These are phyloP conservation scores for Daphne laureola DNA, from an alignment of 441 rosid species.

Conservation along the genomic window DNA sequence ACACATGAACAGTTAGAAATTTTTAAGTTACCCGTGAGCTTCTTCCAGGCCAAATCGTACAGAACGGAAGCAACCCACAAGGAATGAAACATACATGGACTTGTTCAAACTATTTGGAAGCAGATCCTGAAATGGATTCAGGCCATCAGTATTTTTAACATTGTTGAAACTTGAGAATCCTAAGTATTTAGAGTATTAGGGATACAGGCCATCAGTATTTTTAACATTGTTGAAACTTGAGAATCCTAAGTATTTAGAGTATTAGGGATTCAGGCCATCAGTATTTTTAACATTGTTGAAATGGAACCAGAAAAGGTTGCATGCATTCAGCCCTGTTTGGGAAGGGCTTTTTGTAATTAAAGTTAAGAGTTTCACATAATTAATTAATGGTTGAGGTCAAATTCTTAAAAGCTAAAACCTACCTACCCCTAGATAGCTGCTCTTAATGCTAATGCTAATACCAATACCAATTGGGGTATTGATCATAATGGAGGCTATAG, in stretches of 20 bases:
- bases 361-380: too few species aligned
- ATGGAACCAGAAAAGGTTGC: too few species aligned
- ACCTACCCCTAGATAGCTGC: too few species aligned
- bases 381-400: too few species aligned
- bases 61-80: conserved; percentile 89
- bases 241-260: background rate
- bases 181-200: background rate
- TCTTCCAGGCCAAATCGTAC: conserved; percentile 89
- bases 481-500: background rate
- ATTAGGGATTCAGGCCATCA: background rate
- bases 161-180: too few species aligned
- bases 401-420: too few species aligned
- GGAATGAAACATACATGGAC: conserved; percentile 88
- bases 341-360: too few species aligned
- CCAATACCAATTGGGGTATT: too few species aligned
- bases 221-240: too few species aligned
- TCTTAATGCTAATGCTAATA: too few species aligned
- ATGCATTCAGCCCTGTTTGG: too few species aligned
- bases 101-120: conserved; percentile 56
- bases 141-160: background rate
- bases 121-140: conserved; percentile 37
- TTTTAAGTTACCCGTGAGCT: conserved; percentile 78
- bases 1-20: conserved; percentile 4
- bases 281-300: background rate
- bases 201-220: background rate